These are phyloP conservation scores for Anisodus tanguticus DNA, from an alignment of 257 asterid species.

Conservation along the genomic window DNA sequence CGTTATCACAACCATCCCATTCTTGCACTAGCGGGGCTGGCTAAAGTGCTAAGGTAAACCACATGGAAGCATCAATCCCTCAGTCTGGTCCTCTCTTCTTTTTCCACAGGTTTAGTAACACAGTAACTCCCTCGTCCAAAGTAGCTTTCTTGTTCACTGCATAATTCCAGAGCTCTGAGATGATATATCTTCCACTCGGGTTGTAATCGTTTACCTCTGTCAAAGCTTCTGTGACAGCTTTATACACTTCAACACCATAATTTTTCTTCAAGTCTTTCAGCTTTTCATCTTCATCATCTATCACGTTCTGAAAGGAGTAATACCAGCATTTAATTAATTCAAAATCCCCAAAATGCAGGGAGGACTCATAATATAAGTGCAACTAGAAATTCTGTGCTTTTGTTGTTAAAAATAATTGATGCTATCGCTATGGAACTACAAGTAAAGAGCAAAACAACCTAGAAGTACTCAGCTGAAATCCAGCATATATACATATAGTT, in stretches of 20 bases:
- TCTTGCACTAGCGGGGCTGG: constrained; percentile 26
- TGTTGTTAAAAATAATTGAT: background rate
- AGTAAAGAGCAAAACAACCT: constrained; percentile 16
- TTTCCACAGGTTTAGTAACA: constrained; percentile 65
- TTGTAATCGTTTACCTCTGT: constrained; percentile 78
- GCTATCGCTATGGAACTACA: constrained; percentile 20
- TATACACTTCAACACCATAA: constrained; percentile 59
- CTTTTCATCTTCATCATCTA: constrained; percentile 71
- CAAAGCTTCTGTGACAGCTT: constrained; percentile 67
- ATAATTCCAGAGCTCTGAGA: constrained; percentile 84
- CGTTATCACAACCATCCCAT: constrained; percentile 8
- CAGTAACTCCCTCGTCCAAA: constrained; percentile 69
- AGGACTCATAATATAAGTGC: background rate
- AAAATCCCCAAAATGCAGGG: background rate
- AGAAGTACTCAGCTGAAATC: background rate
- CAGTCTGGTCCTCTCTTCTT: constrained; percentile 45
- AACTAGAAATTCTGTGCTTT: background rate
- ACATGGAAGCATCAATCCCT: constrained; percentile 24
- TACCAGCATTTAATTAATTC: background rate
- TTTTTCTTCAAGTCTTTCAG: constrained; percentile 65
- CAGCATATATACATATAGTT: background rate
- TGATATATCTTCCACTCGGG: constrained; percentile 79
- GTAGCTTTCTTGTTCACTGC: constrained; percentile 65
- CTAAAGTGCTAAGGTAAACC: constrained; percentile 6
- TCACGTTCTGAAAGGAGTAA: constrained; percentile 52